These are phyloP conservation scores for Talaromyces adpressus DNA, from an alignment of 495 filamentous ascomycete genomes.

Conservation along the genomic window DNA sequence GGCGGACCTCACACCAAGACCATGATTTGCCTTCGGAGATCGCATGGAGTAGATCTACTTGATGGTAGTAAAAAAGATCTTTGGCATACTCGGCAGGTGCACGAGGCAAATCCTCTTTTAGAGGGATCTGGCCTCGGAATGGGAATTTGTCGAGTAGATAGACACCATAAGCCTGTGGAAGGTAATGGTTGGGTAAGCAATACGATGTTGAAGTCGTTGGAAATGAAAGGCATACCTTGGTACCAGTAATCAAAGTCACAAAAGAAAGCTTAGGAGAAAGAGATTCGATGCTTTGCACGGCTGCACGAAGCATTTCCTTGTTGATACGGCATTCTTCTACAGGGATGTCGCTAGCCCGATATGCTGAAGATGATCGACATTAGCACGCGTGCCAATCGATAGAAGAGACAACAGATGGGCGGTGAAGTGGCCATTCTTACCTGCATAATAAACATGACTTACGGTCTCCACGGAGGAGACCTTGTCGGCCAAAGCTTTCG, in stretches of 20 bases:
- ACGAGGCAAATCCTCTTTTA: slow-evolving; percentile 19
- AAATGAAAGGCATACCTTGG: slow-evolving; percentile 11
- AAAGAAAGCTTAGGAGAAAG: slow-evolving; percentile 10
- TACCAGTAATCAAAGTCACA: slow-evolving; percentile 13
- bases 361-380: slow-evolving; percentile 5
- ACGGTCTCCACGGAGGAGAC: slow-evolving; percentile 30
- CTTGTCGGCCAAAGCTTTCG: slow-evolving; percentile 25
- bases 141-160: slow-evolving; percentile 19
- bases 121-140: slow-evolving; percentile 15
- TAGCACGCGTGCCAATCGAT: background rate
- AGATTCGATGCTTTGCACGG: slow-evolving; percentile 8
- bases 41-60: slow-evolving; percentile 16
- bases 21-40: slow-evolving; percentile 17
- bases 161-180: slow-evolving; percentile 18
- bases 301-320: slow-evolving; percentile 13
- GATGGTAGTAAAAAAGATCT: slow-evolving; percentile 20
- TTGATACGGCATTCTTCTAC: slow-evolving; percentile 15
- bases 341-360: slow-evolving; percentile 12
- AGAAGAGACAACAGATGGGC: background rate
- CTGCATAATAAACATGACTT: slow-evolving; percentile 38
- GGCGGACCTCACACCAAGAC: slow-evolving; percentile 24
- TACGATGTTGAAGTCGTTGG: slow-evolving; percentile 10
- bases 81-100: slow-evolving; percentile 12
- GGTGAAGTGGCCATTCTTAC: slow-evolving; percentile 10
- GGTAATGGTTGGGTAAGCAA: slow-evolving; percentile 10